Base-by-base conservation (phyloP, 345 rosid species). In the Physaria fendleri region DNA sequence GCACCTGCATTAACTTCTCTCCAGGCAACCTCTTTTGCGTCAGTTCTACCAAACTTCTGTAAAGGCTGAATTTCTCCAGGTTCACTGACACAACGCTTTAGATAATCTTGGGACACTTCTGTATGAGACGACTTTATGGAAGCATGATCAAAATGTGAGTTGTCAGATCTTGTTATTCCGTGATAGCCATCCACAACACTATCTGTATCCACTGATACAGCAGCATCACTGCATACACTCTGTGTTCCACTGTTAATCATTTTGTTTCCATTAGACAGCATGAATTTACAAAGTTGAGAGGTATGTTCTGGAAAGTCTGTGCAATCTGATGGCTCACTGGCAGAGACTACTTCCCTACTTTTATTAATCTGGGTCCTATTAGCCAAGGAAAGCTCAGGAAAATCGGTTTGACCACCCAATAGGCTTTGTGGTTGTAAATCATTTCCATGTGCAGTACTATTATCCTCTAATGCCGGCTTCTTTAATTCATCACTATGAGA, bases 141-240 rank as follows among this genome's bases (percentile, higher is more conserved):
- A 59, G 66, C 62, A 4, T 71, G 64, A 68, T 82, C 81, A 40
- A 72, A 51, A 43, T 64, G 33, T 32, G 68, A 64, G 52, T 34
- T 54, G 9, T 72, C 64, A 53, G 56, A 62, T 34, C 76, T 49
- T 70, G 71, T 71, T 70, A 16, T 8, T 28, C 74, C 73, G 46
- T 61, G 48, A 45, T 62, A 4, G 47, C 78, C 80, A 56, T 71
- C 61, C 24, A 65, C 68, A 58, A 24, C 34, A 70, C 65, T 67
- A 57, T 79, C 81, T 60, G 75, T 56, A 64, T 68, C 83, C 68
- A 74, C 35, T 53, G 85, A 63, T 8, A 78, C 70, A 59, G n/a
- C n/a, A n/a, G 46, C 16, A 24, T 64, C 73, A 35, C 73, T 57
- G 44, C 62, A 67, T 17, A 60, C 67, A 24, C 38, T 68, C 45